phyloP scores from a whole-genome alignment of 2,329 filamentous ascomycete genomes.

The Elsinoe ampelina region DNA sequence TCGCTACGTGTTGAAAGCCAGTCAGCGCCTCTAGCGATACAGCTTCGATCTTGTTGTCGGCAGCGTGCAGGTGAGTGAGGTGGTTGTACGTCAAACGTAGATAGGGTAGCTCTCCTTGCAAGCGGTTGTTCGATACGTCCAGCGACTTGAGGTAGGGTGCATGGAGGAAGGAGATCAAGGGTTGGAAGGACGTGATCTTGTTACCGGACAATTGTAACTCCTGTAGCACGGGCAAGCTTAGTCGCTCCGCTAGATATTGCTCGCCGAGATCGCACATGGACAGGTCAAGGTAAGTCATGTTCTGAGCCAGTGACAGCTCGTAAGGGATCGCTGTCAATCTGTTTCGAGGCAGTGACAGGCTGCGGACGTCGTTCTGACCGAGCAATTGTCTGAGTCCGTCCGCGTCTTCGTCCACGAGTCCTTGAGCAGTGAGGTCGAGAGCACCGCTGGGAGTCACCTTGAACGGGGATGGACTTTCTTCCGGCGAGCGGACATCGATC shows the following conservation, averaged over 20 bases:
- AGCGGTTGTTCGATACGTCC: slow-evolving; percentile 74
- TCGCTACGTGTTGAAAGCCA: slow-evolving; percentile 67
- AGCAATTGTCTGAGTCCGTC: slow-evolving; percentile 36
- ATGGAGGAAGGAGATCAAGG: slow-evolving; percentile 56
- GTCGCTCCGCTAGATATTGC: slow-evolving; percentile 60
- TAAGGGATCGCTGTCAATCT: slow-evolving; percentile 59
- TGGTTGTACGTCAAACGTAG: slow-evolving; percentile 60
- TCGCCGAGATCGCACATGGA: slow-evolving; percentile 30
- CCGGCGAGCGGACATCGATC: slow-evolving; percentile 17
- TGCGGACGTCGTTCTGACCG: slow-evolving; percentile 40
- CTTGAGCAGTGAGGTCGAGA: slow-evolving; percentile 33
- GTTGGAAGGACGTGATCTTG: slow-evolving; percentile 59
- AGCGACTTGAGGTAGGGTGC: slow-evolving; percentile 68
- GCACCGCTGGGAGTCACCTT: slow-evolving; percentile 26
- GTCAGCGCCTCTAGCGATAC: slow-evolving; percentile 59
- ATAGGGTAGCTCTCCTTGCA: slow-evolving; percentile 56
- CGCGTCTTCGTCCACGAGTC: slow-evolving; percentile 30
- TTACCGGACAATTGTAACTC: slow-evolving; percentile 70
- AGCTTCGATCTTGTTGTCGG: slow-evolving; percentile 69
- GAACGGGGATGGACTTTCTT: slow-evolving; percentile 19
- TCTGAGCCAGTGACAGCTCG: slow-evolving; percentile 60
- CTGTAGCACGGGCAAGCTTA: slow-evolving; percentile 57
- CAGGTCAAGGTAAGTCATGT: slow-evolving; percentile 46
- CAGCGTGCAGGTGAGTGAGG: slow-evolving; percentile 60
- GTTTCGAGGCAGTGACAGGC: slow-evolving; percentile 68